Percentiles rank a stretch among this genome's conserved stretches.
Evolutionary conservation across 1,284 basidiomycete genomes (phyloP).

Genomic region (Sanghuangporus sanghuang): DNA sequence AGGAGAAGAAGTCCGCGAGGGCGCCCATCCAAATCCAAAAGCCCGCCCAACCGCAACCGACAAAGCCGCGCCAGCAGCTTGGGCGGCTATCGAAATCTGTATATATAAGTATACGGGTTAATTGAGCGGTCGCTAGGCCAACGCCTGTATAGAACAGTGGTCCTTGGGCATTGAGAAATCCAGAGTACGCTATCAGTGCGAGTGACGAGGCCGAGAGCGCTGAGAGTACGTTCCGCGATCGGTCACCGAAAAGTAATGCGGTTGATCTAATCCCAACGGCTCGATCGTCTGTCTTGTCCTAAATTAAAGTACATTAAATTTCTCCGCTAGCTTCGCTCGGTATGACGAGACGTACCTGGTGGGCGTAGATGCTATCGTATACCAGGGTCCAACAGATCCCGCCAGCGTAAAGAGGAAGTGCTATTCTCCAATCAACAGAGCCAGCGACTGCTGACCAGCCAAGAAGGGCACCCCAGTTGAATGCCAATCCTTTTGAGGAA

Average conservation of each 20-base stretch:
- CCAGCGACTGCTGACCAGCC: slow-evolving; percentile 96
- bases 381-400: slow-evolving; percentile 92
- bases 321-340: background rate
- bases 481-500: slow-evolving; percentile 68
- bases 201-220: slow-evolving; percentile 74
- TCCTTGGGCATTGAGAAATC: slow-evolving; percentile 72
- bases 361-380: slow-evolving; percentile 98
- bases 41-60: slow-evolving; percentile 84
- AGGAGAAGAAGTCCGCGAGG: slow-evolving; percentile 55
- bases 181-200: slow-evolving; percentile 73
- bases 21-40: slow-evolving; percentile 88
- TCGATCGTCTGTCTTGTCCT: slow-evolving; percentile 94
- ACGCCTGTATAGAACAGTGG: slow-evolving; percentile 80
- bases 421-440: slow-evolving; percentile 76
- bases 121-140: slow-evolving; percentile 69
- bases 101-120: slow-evolving; percentile 73
- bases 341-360: slow-evolving; percentile 61
- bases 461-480: slow-evolving; percentile 96
- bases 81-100: slow-evolving; percentile 75
- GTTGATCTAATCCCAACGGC: slow-evolving; percentile 90
- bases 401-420: slow-evolving; percentile 86
- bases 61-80: slow-evolving; percentile 94
- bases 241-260: slow-evolving; percentile 82
- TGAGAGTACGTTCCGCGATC: slow-evolving; percentile 73
- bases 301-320: slow-evolving; percentile 1